Conservation (phyloP, 208 protist species). For the Trypanosoma conorhini region DNA sequence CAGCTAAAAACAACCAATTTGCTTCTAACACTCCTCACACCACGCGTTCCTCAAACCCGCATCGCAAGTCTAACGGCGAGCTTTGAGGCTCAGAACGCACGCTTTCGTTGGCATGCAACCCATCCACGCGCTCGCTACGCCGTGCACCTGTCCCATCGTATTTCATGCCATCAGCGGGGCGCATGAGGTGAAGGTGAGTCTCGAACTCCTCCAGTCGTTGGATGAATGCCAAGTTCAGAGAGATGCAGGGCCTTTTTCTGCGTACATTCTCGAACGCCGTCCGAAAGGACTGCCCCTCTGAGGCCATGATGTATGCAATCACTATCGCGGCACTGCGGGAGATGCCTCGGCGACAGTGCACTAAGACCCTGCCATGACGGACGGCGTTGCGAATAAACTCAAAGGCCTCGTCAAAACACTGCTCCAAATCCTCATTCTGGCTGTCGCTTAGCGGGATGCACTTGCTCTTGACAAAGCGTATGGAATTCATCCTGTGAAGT, state of each 20-base stretch:
- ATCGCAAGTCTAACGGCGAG: background rate
- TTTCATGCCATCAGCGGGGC: background rate
- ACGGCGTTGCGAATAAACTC: conserved; percentile 64
- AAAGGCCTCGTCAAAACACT: conserved; percentile 65
- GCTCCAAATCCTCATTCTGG: conserved; percentile 54
- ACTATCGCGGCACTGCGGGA: conserved; percentile 37
- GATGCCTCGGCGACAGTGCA: conserved; percentile 49
- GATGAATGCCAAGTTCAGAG: conserved; percentile 80
- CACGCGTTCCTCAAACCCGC: background rate
- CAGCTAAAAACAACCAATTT: background rate
- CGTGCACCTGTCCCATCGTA: background rate
- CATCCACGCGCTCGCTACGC: background rate
- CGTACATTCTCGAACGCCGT: conserved; percentile 54
- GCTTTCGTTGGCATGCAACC: background rate
- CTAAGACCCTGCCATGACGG: conserved; percentile 28
- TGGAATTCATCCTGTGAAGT: conserved; percentile 21
- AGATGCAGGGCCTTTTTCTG: conserved; percentile 59
- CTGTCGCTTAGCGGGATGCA: conserved; percentile 76
- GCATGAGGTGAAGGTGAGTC: conserved; percentile 7
- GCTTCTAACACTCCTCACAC: background rate
- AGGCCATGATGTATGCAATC: conserved; percentile 63
- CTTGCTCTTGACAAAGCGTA: conserved; percentile 38
- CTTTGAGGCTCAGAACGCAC: conserved; percentile 1
- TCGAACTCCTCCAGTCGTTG: conserved; percentile 53
- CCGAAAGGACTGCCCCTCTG: conserved; percentile 48